Evolutionary conservation across 169 alveolate species (phyloP), one percentile per base, ranked within the genome.

Genomic region (Amoebophrya sp.): DNA sequence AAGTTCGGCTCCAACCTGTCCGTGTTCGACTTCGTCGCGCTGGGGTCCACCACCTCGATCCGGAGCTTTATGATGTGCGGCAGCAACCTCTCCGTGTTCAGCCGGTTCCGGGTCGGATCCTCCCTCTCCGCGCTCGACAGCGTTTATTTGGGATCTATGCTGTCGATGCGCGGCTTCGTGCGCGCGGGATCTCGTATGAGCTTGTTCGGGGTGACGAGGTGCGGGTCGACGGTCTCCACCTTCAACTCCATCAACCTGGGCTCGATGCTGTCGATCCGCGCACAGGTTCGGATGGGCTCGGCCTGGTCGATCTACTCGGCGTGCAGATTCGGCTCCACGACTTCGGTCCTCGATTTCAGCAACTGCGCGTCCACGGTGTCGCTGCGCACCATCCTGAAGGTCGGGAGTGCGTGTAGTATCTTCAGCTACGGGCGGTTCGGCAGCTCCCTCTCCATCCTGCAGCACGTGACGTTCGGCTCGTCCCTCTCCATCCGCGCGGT

Each of bases 391-490:
- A 39, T 40, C 45, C 29, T 88, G 58, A 40, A 42, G 90, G 18
- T 88, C n/a, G 90, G 90, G 31, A 88, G 90, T 40, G 48, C 90
- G 34, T n/a, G 26, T 10, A 23, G 38, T 29, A 16, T 58, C 10
- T 58, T 58, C 78, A 58, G 78, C 78, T 58, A 58, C 34, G 78
- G 78, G 2, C 45, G 90, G 31, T 88, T 88, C 90, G 90, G 90
- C 4, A 2, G 45, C 50, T 13, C 69, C 18, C 58, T 88, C 0
- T 40, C 90, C 38, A 42, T 88, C 34, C 67, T 88, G 45, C 67
- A 40, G 23, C 69, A 39, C 34, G 45, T 88, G 38, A 88, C 90
- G 23, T 23, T 88, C 39, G 90, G 90, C 0, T 16, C 40, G 29
- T 18, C 69, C 18, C 29, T 88, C 45, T 88, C 90, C 40, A 0